Percentiles rank a stretch among this genome's conserved stretches.
Evolutionary conservation across 306 rosid genomes (phyloP).

Genomic region (Macrotyloma uniflorum): DNA sequence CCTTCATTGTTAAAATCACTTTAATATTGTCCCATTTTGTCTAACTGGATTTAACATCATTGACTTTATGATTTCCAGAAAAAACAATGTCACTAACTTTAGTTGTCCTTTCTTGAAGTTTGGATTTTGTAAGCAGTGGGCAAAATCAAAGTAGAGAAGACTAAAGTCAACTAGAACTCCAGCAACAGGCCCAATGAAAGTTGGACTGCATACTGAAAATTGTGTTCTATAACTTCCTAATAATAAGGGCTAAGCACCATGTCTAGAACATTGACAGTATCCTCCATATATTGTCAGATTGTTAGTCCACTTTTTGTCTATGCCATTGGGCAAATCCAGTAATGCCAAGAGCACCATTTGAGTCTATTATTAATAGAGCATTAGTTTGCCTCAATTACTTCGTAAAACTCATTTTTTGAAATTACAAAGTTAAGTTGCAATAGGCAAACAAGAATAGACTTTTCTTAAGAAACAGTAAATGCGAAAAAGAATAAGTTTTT

Average conservation of each 20-base stretch:
- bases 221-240: not conserved
- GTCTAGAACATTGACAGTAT: not conserved
- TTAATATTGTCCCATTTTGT: no score
- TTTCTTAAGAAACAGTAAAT: not conserved
- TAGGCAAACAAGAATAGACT: not conserved
- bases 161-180: not conserved
- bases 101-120: not conserved
- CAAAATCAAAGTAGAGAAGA: not conserved
- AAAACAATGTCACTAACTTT: no score
- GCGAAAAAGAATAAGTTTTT: slow-evolving; percentile 43
- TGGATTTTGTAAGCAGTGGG: not conserved
- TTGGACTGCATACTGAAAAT: not conserved
- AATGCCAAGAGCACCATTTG: not conserved
- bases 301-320: not conserved
- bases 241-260: not conserved
- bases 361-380: not conserved
- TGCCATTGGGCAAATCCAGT: not conserved
- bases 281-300: not conserved
- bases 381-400: not conserved
- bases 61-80: no score
- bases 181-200: not conserved
- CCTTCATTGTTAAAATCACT: no score
- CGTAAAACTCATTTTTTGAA: not conserved
- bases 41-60: no score
- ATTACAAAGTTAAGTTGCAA: not conserved